Percentiles rank a stretch among this genome's conserved stretches.
phyloP scores from a whole-genome alignment of 2,329 filamentous ascomycete genomes.

The Botrytis squamosa region DNA sequence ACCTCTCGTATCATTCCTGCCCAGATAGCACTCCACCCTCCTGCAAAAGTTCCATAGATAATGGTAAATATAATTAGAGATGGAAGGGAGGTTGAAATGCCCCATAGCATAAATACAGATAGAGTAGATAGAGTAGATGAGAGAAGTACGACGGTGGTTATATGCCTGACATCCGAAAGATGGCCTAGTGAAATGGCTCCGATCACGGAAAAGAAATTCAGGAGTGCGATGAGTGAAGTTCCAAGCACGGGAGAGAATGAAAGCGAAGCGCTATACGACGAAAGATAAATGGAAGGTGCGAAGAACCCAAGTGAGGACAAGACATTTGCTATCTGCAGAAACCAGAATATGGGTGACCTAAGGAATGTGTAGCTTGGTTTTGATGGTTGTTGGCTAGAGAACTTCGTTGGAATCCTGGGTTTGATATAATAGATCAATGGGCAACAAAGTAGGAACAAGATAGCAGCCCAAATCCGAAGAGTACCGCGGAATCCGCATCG shows the following conservation, averaged over 20 bases:
- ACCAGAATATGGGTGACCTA: slow-evolving; percentile 46
- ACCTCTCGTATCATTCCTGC: slow-evolving; percentile 38
- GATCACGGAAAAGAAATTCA: slow-evolving; percentile 49
- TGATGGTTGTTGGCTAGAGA: slow-evolving; percentile 11
- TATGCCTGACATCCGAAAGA: slow-evolving; percentile 45
- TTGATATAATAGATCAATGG: slow-evolving; percentile 57
- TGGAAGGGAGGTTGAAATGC: slow-evolving; percentile 46
- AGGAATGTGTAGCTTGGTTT: slow-evolving; percentile 42
- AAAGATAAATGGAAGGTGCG: slow-evolving; percentile 54
- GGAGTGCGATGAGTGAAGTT: slow-evolving; percentile 49
- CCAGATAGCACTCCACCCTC: slow-evolving; percentile 53
- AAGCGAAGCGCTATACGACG: slow-evolving; percentile 47
- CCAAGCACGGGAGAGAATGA: slow-evolving; percentile 43
- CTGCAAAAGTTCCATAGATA: slow-evolving; percentile 57
- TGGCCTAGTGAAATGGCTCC: slow-evolving; percentile 43
- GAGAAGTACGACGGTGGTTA: slow-evolving; percentile 49
- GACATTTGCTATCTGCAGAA: slow-evolving; percentile 51
- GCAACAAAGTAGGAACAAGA: slow-evolving; percentile 41
- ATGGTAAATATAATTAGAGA: slow-evolving; percentile 52
- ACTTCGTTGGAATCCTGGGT: slow-evolving; percentile 48
- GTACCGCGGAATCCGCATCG: slow-evolving; percentile 43
- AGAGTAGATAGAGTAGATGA: slow-evolving; percentile 50
- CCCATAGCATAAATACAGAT: slow-evolving; percentile 55
- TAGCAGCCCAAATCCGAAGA: slow-evolving; percentile 43
- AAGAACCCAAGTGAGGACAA: slow-evolving; percentile 55